These are phyloP conservation scores for Mucor mucedo DNA, from an alignment of 371 early-diverging fungal genomes.

Conservation along the genomic window DNA sequence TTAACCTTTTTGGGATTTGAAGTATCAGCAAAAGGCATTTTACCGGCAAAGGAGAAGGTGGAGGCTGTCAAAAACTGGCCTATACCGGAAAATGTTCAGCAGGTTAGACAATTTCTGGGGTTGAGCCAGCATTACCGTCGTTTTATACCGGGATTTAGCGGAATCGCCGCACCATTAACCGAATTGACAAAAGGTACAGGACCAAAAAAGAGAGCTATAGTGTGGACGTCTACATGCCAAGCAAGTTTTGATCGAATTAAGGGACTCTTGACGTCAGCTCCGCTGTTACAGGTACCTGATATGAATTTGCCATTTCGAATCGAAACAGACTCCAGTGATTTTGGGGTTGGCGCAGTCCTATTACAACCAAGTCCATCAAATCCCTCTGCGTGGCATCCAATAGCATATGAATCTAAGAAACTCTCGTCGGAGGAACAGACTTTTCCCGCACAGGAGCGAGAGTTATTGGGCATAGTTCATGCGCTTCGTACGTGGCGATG, in stretches of 20 bases:
- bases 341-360: conserved; percentile 38
- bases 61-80: conserved; percentile 37
- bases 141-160: conserved; percentile 36
- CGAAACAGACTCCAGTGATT: conserved; percentile 49
- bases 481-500: conserved; percentile 15
- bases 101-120: conserved; percentile 36
- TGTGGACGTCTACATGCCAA: conserved; percentile 20
- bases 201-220: background rate
- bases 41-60: conserved; percentile 29
- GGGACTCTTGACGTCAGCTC: conserved; percentile 8
- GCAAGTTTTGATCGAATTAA: conserved; percentile 20
- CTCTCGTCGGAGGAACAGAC: conserved; percentile 28
- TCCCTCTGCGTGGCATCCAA: conserved; percentile 20
- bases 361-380: conserved; percentile 27
- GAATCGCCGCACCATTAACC: conserved; percentile 41
- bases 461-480: conserved; percentile 30
- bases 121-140: conserved; percentile 34
- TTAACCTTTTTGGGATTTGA: conserved; percentile 50
- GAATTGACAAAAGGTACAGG: conserved; percentile 34
- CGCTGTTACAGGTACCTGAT: conserved; percentile 30
- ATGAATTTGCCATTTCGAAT: conserved; percentile 24
- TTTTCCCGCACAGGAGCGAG: conserved; percentile 35
- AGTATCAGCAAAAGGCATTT: conserved; percentile 33
- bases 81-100: conserved; percentile 29
- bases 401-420: conserved; percentile 39